phyloP scores from a whole-genome alignment of 345 rosid species.

The Zanthoxylum bungeanum region DNA sequence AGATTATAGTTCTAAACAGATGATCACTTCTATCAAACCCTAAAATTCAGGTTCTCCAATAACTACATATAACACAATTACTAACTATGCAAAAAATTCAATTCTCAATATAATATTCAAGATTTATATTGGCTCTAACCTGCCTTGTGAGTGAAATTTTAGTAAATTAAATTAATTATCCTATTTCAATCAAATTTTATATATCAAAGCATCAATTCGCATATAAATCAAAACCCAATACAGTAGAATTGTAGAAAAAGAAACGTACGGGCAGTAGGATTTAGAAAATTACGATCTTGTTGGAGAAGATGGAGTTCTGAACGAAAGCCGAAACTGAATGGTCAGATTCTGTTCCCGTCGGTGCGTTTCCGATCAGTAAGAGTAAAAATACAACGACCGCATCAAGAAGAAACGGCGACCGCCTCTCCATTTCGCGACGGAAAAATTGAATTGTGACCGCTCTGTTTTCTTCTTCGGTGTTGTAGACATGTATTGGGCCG shows the following conservation, averaged over 20 bases:
- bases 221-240: neutral
- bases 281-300: conserved; percentile 90
- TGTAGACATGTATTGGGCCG: neutral
- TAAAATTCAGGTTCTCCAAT: neutral
- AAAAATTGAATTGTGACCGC: no score
- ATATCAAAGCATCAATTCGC: neutral
- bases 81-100: neutral
- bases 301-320: conserved; percentile 76
- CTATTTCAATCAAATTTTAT: neutral
- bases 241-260: neutral
- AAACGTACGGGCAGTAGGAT: conserved; percentile 85
- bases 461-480: no score
- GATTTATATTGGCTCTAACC: neutral
- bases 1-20: neutral
- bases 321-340: conserved; percentile 78
- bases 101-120: neutral
- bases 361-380: conserved; percentile 18
- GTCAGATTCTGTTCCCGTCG: conserved; percentile 33
- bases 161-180: neutral
- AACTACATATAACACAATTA: neutral
- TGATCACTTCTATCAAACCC: neutral
- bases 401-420: neutral
- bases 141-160: neutral
- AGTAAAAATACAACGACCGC: conserved; percentile 12
- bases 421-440: conserved; percentile 12